These are phyloP conservation scores for Lycium ferocissimum DNA, from an alignment of 257 asterid genomes.

Conservation along the genomic window DNA sequence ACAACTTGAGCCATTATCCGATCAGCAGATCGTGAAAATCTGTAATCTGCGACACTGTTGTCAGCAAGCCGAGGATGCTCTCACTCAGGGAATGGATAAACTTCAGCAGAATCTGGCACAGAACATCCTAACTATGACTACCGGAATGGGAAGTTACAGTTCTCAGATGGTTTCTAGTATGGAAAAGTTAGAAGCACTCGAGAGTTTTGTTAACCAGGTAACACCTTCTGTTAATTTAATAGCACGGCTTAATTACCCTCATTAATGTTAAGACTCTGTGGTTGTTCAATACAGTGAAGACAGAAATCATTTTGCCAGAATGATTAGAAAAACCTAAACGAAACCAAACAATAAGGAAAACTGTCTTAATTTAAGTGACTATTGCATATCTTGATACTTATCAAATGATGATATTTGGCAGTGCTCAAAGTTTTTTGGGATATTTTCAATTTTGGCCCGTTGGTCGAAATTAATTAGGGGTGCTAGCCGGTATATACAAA, in stretches of 20 bases:
- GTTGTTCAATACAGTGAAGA: neutral
- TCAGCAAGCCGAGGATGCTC: slow-evolving; percentile 93
- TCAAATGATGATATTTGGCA: neutral
- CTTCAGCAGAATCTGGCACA: slow-evolving; percentile 83
- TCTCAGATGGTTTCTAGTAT: slow-evolving; percentile 66
- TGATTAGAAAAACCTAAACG: too few relatives aligned
- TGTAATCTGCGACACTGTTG: slow-evolving; percentile 69
- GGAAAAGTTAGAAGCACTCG: slow-evolving; percentile 73
- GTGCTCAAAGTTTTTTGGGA: neutral
- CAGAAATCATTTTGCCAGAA: too few relatives aligned
- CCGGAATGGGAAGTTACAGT: slow-evolving; percentile 63
- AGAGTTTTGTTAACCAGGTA: slow-evolving; percentile 82
- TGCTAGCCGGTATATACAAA: too few relatives aligned
- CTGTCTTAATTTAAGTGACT: neutral
- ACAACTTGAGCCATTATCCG: slow-evolving; percentile 70
- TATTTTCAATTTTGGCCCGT: too few relatives aligned
- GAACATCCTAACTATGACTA: slow-evolving; percentile 56
- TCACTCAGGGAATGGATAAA: slow-evolving; percentile 86
- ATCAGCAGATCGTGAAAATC: slow-evolving; percentile 60
- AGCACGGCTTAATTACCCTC: neutral
- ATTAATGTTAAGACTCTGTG: neutral
- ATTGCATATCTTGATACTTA: neutral
- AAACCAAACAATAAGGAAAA: too few relatives aligned
- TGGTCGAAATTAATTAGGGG: too few relatives aligned
- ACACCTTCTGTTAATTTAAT: neutral